These are phyloP conservation scores for Xylariomycetidae sp. DNA, from an alignment of 2,329 filamentous ascomycete genomes.

Conservation along the genomic window DNA sequence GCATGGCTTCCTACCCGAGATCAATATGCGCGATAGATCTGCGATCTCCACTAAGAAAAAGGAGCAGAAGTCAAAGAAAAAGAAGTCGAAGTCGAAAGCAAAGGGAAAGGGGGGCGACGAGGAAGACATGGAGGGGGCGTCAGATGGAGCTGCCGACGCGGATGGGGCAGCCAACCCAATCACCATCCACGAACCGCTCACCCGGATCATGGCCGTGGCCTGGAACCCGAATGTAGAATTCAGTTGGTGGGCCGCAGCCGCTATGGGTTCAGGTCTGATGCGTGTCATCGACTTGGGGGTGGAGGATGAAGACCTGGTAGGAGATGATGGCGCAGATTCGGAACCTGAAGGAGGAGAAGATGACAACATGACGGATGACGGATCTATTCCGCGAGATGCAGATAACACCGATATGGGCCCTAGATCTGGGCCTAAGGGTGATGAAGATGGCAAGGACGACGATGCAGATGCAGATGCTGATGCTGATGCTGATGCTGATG, in stretches of 20 bases:
- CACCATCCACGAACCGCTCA: conserved; percentile 57
- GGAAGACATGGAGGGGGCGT: conserved; percentile 20
- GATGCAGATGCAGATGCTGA: too few species aligned
- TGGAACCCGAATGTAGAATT: conserved; percentile 67
- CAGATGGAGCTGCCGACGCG: conserved; percentile 16
- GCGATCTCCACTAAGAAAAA: conserved; percentile 26
- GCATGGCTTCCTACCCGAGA: conserved; percentile 47
- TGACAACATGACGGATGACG: too few species aligned
- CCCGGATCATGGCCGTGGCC: conserved; percentile 55
- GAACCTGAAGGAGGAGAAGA: too few species aligned
- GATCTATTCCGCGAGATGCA: too few species aligned
- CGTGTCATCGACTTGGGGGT: conserved; percentile 62
- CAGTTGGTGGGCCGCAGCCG: conserved; percentile 63
- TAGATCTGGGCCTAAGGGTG: too few species aligned
- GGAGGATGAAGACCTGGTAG: conserved; percentile 17
- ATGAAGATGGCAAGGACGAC: too few species aligned
- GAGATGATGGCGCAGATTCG: too few species aligned
- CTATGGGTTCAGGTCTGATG: conserved; percentile 62
- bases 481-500: too few species aligned
- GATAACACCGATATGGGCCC: too few species aligned
- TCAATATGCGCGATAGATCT: conserved; percentile 42
- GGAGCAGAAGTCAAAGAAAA: conserved; percentile 28
- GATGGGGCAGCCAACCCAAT: conserved; percentile 30
- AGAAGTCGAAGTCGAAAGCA: conserved; percentile 23
- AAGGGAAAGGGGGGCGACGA: conserved; percentile 21